These are phyloP conservation scores for Xerophyta viscosa DNA, from an alignment of 106 monocot genomes.

Conservation along the genomic window DNA sequence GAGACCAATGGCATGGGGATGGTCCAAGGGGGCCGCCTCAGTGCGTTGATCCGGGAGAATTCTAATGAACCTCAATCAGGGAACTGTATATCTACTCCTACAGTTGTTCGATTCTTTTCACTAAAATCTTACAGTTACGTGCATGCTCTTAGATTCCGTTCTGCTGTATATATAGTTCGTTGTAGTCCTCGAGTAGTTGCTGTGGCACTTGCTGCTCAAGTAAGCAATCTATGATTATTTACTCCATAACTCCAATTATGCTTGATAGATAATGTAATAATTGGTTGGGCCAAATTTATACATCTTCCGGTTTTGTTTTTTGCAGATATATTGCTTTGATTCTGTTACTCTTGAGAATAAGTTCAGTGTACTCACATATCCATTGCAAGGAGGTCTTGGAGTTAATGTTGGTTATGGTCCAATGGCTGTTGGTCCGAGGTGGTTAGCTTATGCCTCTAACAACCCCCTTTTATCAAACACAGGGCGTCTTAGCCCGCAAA, in stretches of 20 bases:
- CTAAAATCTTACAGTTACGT: conserved; percentile 78
- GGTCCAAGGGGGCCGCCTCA: conserved; percentile 80
- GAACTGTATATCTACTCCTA: conserved; percentile 57
- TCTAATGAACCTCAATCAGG: conserved; percentile 37
- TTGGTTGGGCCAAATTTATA: too few relatives aligned
- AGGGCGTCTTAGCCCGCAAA: conserved; percentile 88
- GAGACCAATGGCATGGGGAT: conserved; percentile 76
- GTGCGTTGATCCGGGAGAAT: conserved; percentile 64
- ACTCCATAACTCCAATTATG: too few relatives aligned
- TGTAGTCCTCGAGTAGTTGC: conserved; percentile 93
- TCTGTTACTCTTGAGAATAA: conserved; percentile 90
- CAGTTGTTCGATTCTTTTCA: conserved; percentile 89
- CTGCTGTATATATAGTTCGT: conserved; percentile 86
- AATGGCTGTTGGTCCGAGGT: conserved; percentile 86
- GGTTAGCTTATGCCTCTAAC: conserved; percentile 94
- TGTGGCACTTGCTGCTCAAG: conserved; percentile 89
- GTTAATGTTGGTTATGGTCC: conserved; percentile 89
- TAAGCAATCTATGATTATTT: too few relatives aligned
- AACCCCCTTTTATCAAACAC: conserved; percentile 73
- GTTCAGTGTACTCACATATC: conserved; percentile 89
- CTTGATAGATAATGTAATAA: too few relatives aligned
- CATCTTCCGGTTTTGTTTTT: too few relatives aligned
- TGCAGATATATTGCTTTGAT: conserved; percentile 97
- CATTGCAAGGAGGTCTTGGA: conserved; percentile 70
- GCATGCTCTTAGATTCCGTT: conserved; percentile 83